Evolutionary conservation across 2,329 filamentous ascomycete species (phyloP).

Genomic region (Ramichloridium luteum): DNA sequence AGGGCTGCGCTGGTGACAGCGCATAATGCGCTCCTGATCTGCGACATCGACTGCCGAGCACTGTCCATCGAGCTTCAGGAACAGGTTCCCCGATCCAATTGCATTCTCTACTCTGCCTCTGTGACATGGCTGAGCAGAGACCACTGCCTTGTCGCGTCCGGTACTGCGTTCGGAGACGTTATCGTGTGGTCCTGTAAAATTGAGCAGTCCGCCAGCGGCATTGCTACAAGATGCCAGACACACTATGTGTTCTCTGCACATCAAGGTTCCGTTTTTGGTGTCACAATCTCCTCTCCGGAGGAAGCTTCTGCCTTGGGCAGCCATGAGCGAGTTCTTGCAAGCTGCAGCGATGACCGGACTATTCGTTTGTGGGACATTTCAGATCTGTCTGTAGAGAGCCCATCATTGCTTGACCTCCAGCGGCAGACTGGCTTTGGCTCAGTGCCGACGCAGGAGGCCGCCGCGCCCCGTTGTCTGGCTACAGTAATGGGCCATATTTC

Average conservation of each 20-base stretch:
- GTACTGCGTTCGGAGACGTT: slow-evolving; percentile 90
- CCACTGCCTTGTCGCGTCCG: slow-evolving; percentile 64
- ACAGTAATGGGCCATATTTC: slow-evolving; percentile 76
- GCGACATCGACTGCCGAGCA: background rate
- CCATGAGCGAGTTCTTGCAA: slow-evolving; percentile 56
- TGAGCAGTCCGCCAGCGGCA: background rate
- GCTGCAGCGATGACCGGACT: slow-evolving; percentile 89
- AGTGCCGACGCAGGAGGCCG: slow-evolving; percentile 23
- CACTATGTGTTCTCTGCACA: slow-evolving; percentile 55
- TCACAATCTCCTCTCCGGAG: slow-evolving; percentile 54
- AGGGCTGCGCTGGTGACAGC: slow-evolving; percentile 60
- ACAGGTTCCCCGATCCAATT: slow-evolving; percentile 55
- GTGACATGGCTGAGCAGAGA: slow-evolving; percentile 48
- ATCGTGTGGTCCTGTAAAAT: slow-evolving; percentile 66
- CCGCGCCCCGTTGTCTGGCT: slow-evolving; percentile 42
- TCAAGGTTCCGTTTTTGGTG: slow-evolving; percentile 87
- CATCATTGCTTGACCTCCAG: slow-evolving; percentile 15
- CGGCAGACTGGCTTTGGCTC: slow-evolving; percentile 35
- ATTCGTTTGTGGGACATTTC: slow-evolving; percentile 80
- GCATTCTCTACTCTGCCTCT: slow-evolving; percentile 78
- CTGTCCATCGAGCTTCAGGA: slow-evolving; percentile 5
- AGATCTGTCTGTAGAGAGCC: slow-evolving; percentile 27
- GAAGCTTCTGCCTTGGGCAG: slow-evolving; percentile 27
- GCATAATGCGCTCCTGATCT: slow-evolving; percentile 62
- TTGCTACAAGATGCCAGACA: slow-evolving; percentile 26